A percentile compares a stretch with the other conserved stretches of the same genome.
Evolutionary conservation across 129 eudicot species (phyloP).

Genomic region (Flaveria bidentis): DNA sequence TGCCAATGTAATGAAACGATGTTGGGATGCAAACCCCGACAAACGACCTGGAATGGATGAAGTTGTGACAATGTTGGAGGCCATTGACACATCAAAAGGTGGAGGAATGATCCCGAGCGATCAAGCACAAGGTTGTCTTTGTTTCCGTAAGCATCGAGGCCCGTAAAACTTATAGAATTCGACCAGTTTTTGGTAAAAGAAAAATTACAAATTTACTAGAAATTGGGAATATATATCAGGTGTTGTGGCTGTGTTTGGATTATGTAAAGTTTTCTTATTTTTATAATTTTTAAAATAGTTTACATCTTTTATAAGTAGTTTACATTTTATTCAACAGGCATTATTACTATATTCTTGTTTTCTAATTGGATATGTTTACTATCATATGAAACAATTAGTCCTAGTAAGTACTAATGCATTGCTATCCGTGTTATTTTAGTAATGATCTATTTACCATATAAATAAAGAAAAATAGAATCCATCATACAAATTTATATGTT

Average conservation of each 20-base stretch:
- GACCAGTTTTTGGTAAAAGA: constrained; percentile 25
- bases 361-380: too few relatives aligned
- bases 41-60: constrained; percentile 90
- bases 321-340: neutral
- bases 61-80: constrained; percentile 75
- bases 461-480: too few relatives aligned
- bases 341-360: too few relatives aligned
- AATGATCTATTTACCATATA: too few relatives aligned
- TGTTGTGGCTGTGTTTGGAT: constrained; percentile 33
- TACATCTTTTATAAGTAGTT: constrained; percentile 10
- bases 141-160: constrained; percentile 77
- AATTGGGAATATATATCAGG: constrained; percentile 29
- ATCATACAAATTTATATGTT: too few relatives aligned
- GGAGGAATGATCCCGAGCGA: constrained; percentile 93
- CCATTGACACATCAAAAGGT: constrained; percentile 84
- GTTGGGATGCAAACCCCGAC: constrained; percentile 95
- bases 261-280: constrained; percentile 33
- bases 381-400: neutral
- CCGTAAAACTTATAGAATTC: constrained; percentile 46
- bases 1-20: constrained; percentile 76
- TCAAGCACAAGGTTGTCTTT: constrained; percentile 74
- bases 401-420: neutral
- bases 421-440: too few relatives aligned
- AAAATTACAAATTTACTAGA: constrained; percentile 12
- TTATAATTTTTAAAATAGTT: constrained; percentile 8